Base-by-base conservation (phyloP, 345 rosid species). In the Draba incana region DNA sequence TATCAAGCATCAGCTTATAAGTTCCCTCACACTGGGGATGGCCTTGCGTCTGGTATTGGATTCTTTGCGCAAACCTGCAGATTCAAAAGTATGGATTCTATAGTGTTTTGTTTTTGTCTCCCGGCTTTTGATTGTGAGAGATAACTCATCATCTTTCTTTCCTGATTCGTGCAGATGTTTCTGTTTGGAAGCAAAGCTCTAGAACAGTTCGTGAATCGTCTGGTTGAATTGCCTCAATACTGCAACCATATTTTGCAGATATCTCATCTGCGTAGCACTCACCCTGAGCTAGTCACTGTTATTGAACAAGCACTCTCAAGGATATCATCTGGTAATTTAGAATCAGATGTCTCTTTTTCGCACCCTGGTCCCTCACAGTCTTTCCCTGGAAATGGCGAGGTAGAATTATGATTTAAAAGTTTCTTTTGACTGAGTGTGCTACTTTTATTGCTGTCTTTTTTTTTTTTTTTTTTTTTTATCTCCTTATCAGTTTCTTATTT, bases 191-290 rank as follows among this genome's bases (percentile, higher is more conserved):
- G 92, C 57, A 88, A 85, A 78, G 97, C 99, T 16, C 76, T 94
- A 84, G 97, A 94, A 81, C 95, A 94, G 82, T 94, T 94, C 56
- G 87, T 91, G 77, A 97, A 89, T 73, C 96, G 99, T 53, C 79
- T 94, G 51, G 84, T 91, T 66, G 99, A 94, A 81, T 87, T 92
- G 95, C 99, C 99, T 2, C 99, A 94, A 52, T 94, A 94, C 80
- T 94, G 99, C 84, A 89, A 91, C 77, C 99, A 91, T 75, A 91
- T 94, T 62, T 83, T 94, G 64, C 99, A 94, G 81, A 94, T 94
- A 79, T 94, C 99, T 74, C 96, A 94, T 79, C 78, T 94, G 66
- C 95, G 97, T 46, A 75, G 77, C 45, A 84, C 91, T 68, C 97
- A 89, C 77, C 60, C 90, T 3, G 97, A 94, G 68, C 81, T 94